These are phyloP conservation scores for Penicillium sp. DNA, from an alignment of 2,329 filamentous ascomycete species.

Conservation along the genomic window DNA sequence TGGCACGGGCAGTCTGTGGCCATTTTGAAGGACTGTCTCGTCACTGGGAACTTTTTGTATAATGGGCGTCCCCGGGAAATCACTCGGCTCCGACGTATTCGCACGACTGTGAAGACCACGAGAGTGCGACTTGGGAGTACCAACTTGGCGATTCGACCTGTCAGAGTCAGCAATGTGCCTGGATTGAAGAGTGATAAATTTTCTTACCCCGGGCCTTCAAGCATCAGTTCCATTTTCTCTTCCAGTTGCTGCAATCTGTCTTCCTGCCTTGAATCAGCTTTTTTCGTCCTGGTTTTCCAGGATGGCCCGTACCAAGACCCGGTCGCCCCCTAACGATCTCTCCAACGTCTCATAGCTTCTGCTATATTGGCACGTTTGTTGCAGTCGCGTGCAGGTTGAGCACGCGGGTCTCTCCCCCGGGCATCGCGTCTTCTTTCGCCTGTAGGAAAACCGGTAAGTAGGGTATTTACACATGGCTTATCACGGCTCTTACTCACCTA, in stretches of 20 bases:
- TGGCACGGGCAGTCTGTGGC: constrained; percentile 8
- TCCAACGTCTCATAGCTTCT: constrained; percentile 27
- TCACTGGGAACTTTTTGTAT: neutral
- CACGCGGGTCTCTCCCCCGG: constrained; percentile 53
- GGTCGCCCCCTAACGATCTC: constrained; percentile 40
- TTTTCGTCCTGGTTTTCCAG: neutral
- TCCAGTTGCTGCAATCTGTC: constrained; percentile 51
- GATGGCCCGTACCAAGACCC: constrained; percentile 28
- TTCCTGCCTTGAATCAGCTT: constrained; percentile 34
- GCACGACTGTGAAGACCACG: constrained; percentile 4
- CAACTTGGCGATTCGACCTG: constrained; percentile 12
- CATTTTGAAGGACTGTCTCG: constrained; percentile 1
- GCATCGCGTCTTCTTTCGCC: constrained; percentile 53
- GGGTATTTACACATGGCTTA: neutral
- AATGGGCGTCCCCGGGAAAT: neutral
- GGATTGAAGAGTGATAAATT: neutral
- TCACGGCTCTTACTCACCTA: constrained; percentile 10
- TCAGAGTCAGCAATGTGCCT: constrained; percentile 3
- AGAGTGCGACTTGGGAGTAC: constrained; percentile 12
- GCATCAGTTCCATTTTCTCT: constrained; percentile 51
- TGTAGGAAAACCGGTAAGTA: constrained; percentile 14
- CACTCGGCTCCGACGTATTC: constrained; percentile 4
- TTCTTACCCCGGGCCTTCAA: constrained; percentile 42
- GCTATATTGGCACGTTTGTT: constrained; percentile 48
- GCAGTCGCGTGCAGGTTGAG: constrained; percentile 50